A percentile compares a stretch with the other conserved stretches of the same genome.
Evolutionary conservation across 75 land plant genomes (phyloP).

Genomic region (Cunninghamia lanceolata): DNA sequence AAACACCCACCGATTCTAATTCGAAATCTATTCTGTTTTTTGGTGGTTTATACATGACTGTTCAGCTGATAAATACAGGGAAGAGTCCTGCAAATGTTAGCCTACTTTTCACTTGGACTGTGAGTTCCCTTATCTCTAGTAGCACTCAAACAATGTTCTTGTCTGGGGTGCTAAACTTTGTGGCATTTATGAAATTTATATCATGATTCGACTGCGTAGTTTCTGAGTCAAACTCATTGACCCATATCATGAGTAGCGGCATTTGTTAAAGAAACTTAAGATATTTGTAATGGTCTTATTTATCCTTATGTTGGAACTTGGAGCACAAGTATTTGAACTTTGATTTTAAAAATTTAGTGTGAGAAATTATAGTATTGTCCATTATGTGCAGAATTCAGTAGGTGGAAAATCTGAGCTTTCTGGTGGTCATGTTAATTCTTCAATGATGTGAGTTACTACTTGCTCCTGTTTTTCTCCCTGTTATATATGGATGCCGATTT

Average conservation of each 20-base stretch:
- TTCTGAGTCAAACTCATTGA: too few species aligned
- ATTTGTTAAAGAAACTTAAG: neutral
- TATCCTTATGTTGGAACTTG: neutral
- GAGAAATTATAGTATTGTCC: neutral
- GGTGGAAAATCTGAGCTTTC: conserved; percentile 82
- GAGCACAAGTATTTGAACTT: neutral
- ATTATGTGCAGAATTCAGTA: conserved; percentile 72
- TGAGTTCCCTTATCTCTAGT: conserved; percentile 34
- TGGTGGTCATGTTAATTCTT: conserved; percentile 81
- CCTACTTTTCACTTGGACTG: conserved; percentile 98
- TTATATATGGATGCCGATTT: neutral
- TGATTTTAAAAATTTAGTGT: neutral
- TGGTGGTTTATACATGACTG: neutral
- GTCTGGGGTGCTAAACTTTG: neutral
- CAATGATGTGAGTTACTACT: conserved; percentile 48
- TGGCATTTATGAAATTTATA: too few species aligned
- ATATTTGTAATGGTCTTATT: neutral
- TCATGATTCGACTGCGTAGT: too few species aligned
- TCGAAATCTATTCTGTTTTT: neutral
- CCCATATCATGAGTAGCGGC: too few species aligned
- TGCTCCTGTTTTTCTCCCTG: neutral
- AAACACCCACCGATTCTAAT: neutral
- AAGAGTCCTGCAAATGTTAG: conserved; percentile 69
- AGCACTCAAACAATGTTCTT: neutral
- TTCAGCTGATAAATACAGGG: conserved; percentile 81